Percentiles rank a stretch among this genome's conserved stretches.
These are phyloP conservation scores for Ustulina deusta DNA, from an alignment of 2,329 filamentous ascomycete genomes.

Conservation along the genomic window DNA sequence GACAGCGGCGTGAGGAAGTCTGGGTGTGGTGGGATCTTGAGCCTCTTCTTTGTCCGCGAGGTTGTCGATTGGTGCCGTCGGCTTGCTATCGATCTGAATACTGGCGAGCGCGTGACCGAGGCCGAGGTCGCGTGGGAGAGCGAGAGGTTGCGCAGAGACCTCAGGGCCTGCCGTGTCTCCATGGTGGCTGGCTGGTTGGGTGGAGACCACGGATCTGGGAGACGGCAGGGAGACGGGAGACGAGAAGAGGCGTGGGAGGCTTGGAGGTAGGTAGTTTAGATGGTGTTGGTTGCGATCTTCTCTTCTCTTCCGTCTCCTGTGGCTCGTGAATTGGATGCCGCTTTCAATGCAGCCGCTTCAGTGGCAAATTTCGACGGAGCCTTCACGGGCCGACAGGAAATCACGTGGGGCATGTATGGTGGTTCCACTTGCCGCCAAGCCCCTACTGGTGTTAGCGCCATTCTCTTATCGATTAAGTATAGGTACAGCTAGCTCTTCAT, in stretches of 20 bases:
- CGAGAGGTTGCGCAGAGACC: conserved; percentile 41
- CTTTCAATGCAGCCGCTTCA: conserved; percentile 12
- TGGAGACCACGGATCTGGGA: not conserved
- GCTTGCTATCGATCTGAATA: conserved; percentile 36
- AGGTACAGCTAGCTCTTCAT: too few relatives aligned
- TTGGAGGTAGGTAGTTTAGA: not conserved
- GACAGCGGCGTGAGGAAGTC: conserved; percentile 62
- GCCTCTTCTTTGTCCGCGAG: conserved; percentile 66
- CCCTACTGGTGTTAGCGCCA: too few relatives aligned
- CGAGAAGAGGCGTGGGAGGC: not conserved
- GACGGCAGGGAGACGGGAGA: not conserved
- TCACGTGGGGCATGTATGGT: conserved; percentile 18
- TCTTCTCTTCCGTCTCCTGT: conserved; percentile 18
- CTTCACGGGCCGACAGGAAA: conserved; percentile 33
- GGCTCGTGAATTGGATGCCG: conserved; percentile 10
- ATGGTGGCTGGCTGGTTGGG: conserved; percentile 35
- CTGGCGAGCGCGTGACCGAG: conserved; percentile 13
- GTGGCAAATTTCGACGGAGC: conserved; percentile 40
- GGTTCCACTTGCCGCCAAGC: too few relatives aligned
- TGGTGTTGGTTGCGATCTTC: conserved; percentile 13
- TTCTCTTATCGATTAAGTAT: too few relatives aligned
- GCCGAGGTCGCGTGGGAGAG: conserved; percentile 26
- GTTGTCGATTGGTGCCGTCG: conserved; percentile 64
- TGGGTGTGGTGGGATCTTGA: conserved; percentile 71
- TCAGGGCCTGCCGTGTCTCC: conserved; percentile 46